Base-by-base conservation (phyloP, 495 filamentous ascomycete species). In the Hypoxylon lenormandii region DNA sequence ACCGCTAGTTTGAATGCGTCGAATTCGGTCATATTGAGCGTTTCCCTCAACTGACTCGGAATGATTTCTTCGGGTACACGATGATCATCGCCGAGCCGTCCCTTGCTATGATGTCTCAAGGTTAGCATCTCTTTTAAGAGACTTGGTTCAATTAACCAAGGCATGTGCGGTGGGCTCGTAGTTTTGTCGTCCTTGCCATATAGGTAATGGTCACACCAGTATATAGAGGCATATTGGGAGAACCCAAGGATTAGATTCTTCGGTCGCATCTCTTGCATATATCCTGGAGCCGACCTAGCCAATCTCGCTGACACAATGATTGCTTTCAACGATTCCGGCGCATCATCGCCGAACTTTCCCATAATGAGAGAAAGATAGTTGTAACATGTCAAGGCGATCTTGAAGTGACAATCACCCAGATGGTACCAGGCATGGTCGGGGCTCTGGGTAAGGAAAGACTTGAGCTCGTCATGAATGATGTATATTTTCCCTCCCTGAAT, bases 191-290 rank as follows among this genome's bases (percentile, higher is more conserved):
- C 12, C 15, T n/a, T 19, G 10, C 38, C 12, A 47, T 26, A 46
- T 16, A 53, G 40, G 28, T 26, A 54, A 53, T 62, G 59, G n/a
- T 62, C 59, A 37, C 18, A 62, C 59, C 59, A 62, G 18, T 62
- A 62, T 28, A 38, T 12, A 19, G 59, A 37, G 26, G 59, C 59
- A 13, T 62, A 62, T n/a, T 26, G 10, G 11, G 22, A 4, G 15
- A 62, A 47, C 4, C 16, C 8, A 26, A 47, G 23, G 16, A 36
- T 6, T 38, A 5, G n/a, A 37, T 43, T 15, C 15, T 54, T 42
- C 1, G 19, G 0, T 6, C 16, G 28, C 5, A 10, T 26, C 6
- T 45, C 23, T 46, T 28, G 38, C 19, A 53, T 2, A 13, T 36
- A 15, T 21, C 59, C 59, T 4, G 59, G 59, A 16, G 5, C 2